Evolutionary conservation across 129 eudicot species (phyloP), one percentile per base, ranked within the genome.

Genomic region (Scalesia atractyloides): DNA sequence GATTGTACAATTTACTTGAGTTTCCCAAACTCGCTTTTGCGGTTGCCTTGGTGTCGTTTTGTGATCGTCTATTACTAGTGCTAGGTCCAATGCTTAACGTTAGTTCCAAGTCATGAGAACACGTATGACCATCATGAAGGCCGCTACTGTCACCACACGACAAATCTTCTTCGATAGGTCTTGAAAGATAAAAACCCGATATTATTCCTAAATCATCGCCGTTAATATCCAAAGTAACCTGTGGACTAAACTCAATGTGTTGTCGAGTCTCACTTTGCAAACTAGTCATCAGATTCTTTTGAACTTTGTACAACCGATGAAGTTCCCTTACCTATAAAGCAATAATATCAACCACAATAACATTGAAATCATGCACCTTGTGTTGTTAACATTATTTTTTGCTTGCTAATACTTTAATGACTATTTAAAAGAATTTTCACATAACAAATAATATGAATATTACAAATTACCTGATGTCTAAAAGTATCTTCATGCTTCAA

Each of bases 401-500:
- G 20, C 58, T 5, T 0, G 3, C 11, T 51, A 51, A 18, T 8
- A 18, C 60, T 53, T 53, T 18, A 53, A 20, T 12, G 15, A 54
- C 61, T 54, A 54, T 54, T 18, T 9, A 5, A 18, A 20, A 18
- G 11, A 56, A 9, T 2, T 56, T 56, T 19, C 1, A 67, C 2
- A 59, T 36, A 30, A 13, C 33, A 59, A 51, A 14, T 51, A 5
- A 13, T 44, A 54, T 14, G 13, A 48, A 69, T 10, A 19, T 46
- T 43, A 76, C 79, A 67, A 12, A 83, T 30, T 60, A 60, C 97
- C 97, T 90, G 97, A 15, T 83, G 86, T 66, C 71, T 82, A 69
- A 90, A 90, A 5, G 83, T 81, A 76, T 85, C 84, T 79, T 90
- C 89, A 51, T 90, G 96, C 76, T 69, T 83, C 80, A 84, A 51